Base-by-base conservation (phyloP, 306 rosid species). In the Trifolium repens region DNA sequence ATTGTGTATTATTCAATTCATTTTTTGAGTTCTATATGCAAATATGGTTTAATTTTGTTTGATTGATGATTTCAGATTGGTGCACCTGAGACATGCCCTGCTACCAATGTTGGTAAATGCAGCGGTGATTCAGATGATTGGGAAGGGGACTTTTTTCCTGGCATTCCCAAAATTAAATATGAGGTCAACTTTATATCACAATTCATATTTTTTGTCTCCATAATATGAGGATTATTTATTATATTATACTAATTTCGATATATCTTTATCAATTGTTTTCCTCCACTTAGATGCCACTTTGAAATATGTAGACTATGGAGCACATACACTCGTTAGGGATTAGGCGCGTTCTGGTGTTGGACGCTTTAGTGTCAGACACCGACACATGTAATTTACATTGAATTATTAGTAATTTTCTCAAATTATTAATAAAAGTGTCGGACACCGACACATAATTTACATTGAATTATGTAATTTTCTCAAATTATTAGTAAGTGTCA, bases 81-180 rank as follows among this genome's bases (percentile, higher is more conserved):
- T 62, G 80, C 34, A 46, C 89, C 88, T 32, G 83, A 76, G 74
- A 90, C 91, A 11, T 90, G 97, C 55, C 96, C 96, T 60, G 99
- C 91, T 40, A 74, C 79, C 35, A 65, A 82, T 73, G 73, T 7
- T 58, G 83, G 49, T 69, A 75, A 77, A 11, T 88, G 96, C 49
- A 42, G 72, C 46, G 47, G 74, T 32, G 94, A 72, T 86, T 73
- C 91, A 43, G 91, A 81, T 39, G 89, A 74, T 24, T 94, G 97
- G 97, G 75, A 89, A 78, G 97, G 93, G 63, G 97, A 91, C 12
- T 94, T 91, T 85, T 94, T 92, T 72, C 92, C 93, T 32, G 96
- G 60, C 67, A 88, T 94, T 80, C 76, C 92, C 49, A 85, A 84
- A 67, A 86, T 90, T 81, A 88, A 91, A 73, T 94, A 87, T 75